Evolutionary conservation across 164 flowering plant species (phyloP).

Genomic region (Pachysandra terminalis): DNA sequence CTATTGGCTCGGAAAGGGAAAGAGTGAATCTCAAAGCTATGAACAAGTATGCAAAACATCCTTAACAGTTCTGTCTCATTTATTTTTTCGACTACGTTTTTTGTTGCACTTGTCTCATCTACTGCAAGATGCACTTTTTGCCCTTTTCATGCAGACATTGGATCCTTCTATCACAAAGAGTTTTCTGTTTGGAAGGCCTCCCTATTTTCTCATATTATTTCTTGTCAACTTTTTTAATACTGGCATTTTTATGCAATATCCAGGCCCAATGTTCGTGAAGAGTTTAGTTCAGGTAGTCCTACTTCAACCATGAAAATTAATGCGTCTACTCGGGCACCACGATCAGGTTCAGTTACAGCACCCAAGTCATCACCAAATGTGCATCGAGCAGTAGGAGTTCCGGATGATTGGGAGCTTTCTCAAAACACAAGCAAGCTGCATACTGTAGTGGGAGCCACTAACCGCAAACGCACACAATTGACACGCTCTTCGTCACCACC

Average conservation of each 20-base stretch:
- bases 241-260: neutral
- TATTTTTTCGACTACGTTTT: no score
- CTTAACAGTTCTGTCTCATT: neutral
- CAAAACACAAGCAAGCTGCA: slow-evolving; percentile 52
- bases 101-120: neutral
- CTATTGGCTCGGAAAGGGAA: slow-evolving; percentile 64
- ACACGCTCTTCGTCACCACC: slow-evolving; percentile 78
- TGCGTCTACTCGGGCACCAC: slow-evolving; percentile 60
- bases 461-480: slow-evolving; percentile 65
- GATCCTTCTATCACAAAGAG: neutral
- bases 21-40: slow-evolving; percentile 55
- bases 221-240: no score
- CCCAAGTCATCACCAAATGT: slow-evolving; percentile 55
- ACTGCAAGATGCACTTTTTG: neutral
- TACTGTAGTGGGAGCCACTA: slow-evolving; percentile 43
- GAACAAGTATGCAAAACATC: slow-evolving; percentile 54
- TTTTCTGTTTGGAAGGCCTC: neutral
- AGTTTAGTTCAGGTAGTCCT: slow-evolving; percentile 56
- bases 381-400: slow-evolving; percentile 37
- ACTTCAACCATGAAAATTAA: slow-evolving; percentile 52
- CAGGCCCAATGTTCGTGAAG: slow-evolving; percentile 61
- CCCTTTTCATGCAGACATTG: neutral
- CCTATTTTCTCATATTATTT: neutral
- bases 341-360: slow-evolving; percentile 52
- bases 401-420: slow-evolving; percentile 73